Conservation (phyloP, 2,329 filamentous ascomycete species). For the Fusarium equiseti region DNA sequence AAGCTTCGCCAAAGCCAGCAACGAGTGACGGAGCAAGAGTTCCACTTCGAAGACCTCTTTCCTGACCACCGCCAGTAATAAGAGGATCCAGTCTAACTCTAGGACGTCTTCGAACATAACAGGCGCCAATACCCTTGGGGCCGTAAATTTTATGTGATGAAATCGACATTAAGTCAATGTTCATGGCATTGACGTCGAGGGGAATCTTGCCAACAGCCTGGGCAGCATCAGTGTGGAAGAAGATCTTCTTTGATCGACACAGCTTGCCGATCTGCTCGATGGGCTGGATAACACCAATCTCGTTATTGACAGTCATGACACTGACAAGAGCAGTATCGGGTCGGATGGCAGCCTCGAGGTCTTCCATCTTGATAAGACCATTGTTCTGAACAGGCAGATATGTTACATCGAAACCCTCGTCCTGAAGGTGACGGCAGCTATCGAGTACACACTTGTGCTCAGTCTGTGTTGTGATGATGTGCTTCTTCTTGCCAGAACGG, state of each 20-base stretch:
- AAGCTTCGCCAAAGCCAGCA: conserved; percentile 96
- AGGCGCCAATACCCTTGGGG: conserved; percentile 96
- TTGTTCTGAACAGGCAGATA: conserved; percentile 91
- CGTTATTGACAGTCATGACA: conserved; percentile 99
- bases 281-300: conserved; percentile 99
- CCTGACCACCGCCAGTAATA: conserved; percentile 95
- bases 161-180: conserved; percentile 98
- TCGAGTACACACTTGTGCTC: conserved; percentile 99
- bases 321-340: conserved; percentile 94
- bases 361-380: conserved; percentile 85
- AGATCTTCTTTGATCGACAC: conserved; percentile 91
- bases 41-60: conserved; percentile 92
- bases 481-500: conserved; percentile 93
- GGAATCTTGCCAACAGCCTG: conserved; percentile 99
- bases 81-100: conserved; percentile 95
- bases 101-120: conserved; percentile 91
- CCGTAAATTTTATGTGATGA: conserved; percentile 99
- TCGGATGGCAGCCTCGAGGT: conserved; percentile 88
- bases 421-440: conserved; percentile 95
- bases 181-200: conserved; percentile 96
- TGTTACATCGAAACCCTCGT: conserved; percentile 96
- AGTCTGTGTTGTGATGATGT: conserved; percentile 96
- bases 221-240: conserved; percentile 97
- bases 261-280: conserved; percentile 92
- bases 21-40: conserved; percentile 90